Evolutionary conservation across 1,139 yeast genomes (phyloP).

Genomic region (Saccharomyces hybrid): DNA sequence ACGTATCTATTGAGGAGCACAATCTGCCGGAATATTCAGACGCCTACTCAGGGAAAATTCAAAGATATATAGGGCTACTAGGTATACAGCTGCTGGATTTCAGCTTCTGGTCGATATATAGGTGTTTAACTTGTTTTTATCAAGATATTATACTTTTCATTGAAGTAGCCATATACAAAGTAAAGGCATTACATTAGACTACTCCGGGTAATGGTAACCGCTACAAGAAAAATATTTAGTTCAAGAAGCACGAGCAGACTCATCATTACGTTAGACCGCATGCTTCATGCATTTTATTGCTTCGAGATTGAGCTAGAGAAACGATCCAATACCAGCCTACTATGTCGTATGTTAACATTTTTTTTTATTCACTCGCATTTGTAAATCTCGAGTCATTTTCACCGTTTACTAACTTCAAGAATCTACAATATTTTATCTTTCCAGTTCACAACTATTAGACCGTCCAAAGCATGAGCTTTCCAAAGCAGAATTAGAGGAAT

Average conservation of each 20-base stretch:
- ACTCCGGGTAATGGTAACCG: too few species aligned
- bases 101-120: too few species aligned
- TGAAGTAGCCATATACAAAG: too few species aligned
- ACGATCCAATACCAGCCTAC: neutral
- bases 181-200: too few species aligned
- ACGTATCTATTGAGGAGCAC: neutral
- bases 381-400: neutral
- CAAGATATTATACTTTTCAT: too few species aligned
- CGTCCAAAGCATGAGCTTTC: constrained; percentile 75
- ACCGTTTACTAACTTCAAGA: neutral
- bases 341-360: neutral
- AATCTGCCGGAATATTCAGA: neutral
- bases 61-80: too few species aligned
- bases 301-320: neutral
- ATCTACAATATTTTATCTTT: neutral
- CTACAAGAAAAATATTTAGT: too few species aligned
- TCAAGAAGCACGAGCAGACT: too few species aligned
- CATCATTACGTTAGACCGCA: neutral
- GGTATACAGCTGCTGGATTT: too few species aligned
- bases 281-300: neutral
- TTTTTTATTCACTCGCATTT: neutral
- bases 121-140: too few species aligned
- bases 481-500: constrained; percentile 66
- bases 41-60: neutral
- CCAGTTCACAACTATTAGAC: constrained; percentile 57